A percentile compares a stretch with the other conserved stretches of the same genome.
phyloP scores from a whole-genome alignment of 2,329 filamentous ascomycete species.

The Penicillium sp. region DNA sequence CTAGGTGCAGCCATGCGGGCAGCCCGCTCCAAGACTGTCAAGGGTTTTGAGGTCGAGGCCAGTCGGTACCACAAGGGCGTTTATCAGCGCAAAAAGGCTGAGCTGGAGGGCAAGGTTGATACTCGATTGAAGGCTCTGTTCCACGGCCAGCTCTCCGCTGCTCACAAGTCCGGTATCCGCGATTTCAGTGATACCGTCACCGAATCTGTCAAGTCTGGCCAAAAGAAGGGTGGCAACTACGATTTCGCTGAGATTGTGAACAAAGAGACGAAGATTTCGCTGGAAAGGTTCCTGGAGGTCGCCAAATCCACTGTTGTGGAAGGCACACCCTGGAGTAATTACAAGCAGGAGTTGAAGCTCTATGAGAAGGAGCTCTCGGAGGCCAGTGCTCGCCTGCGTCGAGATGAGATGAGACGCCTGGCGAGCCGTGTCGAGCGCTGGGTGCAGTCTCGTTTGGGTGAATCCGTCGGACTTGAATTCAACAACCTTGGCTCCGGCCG shows the following conservation, averaged over 20 bases:
- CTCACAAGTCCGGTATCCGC: conserved; percentile 82
- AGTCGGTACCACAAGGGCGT: conserved; percentile 97
- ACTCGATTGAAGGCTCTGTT: conserved; percentile 84
- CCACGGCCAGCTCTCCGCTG: conserved; percentile 80
- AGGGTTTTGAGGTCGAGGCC: conserved; percentile 85
- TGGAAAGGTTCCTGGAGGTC: conserved; percentile 73
- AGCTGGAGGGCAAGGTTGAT: conserved; percentile 85
- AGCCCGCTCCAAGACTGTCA: conserved; percentile 71
- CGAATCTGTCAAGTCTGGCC: conserved; percentile 82
- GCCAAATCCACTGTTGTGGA: conserved; percentile 73
- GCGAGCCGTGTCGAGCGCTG: conserved; percentile 90
- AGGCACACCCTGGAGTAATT: conserved; percentile 83
- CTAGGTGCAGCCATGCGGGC: conserved; percentile 72
- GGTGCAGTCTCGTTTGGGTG: conserved; percentile 83
- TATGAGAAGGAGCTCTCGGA: conserved; percentile 91
- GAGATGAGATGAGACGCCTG: conserved; percentile 93
- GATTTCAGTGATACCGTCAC: conserved; percentile 86
- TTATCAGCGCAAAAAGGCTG: conserved; percentile 78
- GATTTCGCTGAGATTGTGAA: conserved; percentile 95
- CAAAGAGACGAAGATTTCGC: conserved; percentile 72
- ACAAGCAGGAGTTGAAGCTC: conserved; percentile 72
- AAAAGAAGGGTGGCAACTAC: conserved; percentile 86
- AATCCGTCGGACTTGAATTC: conserved; percentile 89
- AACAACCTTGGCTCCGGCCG: conserved; percentile 91
- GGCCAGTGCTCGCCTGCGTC: conserved; percentile 77